Percentiles rank a stretch among this genome's conserved stretches.
Conservation (phyloP, 1,284 basidiomycete species). For the Pseudozyma pruni region DNA sequence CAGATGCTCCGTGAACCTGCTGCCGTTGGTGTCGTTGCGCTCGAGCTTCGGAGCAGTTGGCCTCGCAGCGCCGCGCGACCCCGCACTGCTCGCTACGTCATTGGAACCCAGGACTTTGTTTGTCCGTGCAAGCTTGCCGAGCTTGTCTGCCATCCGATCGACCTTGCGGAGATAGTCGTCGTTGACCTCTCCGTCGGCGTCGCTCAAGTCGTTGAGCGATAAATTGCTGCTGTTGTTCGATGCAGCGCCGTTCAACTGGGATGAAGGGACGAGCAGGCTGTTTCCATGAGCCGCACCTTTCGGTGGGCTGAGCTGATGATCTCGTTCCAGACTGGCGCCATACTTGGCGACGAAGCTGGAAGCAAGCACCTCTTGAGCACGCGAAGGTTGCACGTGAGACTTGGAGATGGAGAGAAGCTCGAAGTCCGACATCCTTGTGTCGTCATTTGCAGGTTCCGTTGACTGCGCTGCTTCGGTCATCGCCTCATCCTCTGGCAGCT, state of each 20-base stretch:
- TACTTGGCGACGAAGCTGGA: slow-evolving; percentile 43
- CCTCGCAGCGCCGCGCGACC: neutral
- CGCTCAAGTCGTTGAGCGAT: slow-evolving; percentile 35
- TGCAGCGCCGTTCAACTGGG: neutral
- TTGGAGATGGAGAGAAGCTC: slow-evolving; percentile 19
- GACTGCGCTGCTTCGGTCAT: slow-evolving; percentile 1
- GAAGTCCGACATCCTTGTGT: slow-evolving; percentile 1
- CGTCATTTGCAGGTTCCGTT: neutral
- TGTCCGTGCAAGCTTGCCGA: slow-evolving; percentile 32
- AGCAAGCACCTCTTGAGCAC: slow-evolving; percentile 38
- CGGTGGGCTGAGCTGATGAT: slow-evolving; percentile 14
- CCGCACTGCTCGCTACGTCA: neutral
- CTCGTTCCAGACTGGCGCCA: slow-evolving; percentile 21
- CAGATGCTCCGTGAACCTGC: slow-evolving; percentile 29
- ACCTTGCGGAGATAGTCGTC: slow-evolving; percentile 41
- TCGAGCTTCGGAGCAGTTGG: slow-evolving; percentile 9
- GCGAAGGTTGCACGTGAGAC: slow-evolving; percentile 20
- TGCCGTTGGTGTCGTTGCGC: slow-evolving; percentile 14
- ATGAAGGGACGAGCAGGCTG: slow-evolving; percentile 5
- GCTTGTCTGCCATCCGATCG: slow-evolving; percentile 47
- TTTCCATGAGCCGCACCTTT: slow-evolving; percentile 12
- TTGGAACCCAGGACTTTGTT: slow-evolving; percentile 3
- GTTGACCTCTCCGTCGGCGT: slow-evolving; percentile 41
- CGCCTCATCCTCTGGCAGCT: slow-evolving; percentile 25
- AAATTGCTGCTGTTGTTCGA: slow-evolving; percentile 19